Percentiles rank a stretch among this genome's conserved stretches.
Evolutionary conservation across 1,284 basidiomycete species (phyloP).

Genomic region (Moesziomyces globuligerus): DNA sequence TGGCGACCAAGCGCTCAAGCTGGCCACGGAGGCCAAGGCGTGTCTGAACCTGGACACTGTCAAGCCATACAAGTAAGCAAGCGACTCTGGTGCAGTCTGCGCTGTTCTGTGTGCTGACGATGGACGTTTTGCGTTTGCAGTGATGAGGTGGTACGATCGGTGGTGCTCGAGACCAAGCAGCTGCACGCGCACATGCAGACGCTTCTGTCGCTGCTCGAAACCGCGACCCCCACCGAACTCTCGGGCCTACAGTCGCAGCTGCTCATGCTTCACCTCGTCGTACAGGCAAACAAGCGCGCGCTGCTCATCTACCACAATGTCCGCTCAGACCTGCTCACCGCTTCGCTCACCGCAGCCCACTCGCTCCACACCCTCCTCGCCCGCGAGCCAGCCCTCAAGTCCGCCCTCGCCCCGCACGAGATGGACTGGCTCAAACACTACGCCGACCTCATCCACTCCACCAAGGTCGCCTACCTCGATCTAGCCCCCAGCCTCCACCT

Average conservation of each 20-base stretch:
- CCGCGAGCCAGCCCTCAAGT: background rate
- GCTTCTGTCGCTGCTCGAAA: slow-evolving; percentile 70
- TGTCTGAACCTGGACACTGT: slow-evolving; percentile 83
- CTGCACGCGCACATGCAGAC: slow-evolving; percentile 72
- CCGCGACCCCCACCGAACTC: slow-evolving; percentile 65
- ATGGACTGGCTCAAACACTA: slow-evolving; percentile 22
- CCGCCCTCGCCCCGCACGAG: slow-evolving; percentile 12
- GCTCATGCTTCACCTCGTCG: slow-evolving; percentile 85
- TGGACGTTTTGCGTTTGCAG: slow-evolving; percentile 26
- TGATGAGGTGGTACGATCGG: slow-evolving; percentile 82
- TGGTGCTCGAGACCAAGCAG: slow-evolving; percentile 90
- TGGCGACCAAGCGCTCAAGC: slow-evolving; percentile 84
- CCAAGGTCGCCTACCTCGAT: slow-evolving; percentile 25
- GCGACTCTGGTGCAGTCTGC: too few species aligned
- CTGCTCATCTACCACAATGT: slow-evolving; percentile 89
- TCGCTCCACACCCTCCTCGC: slow-evolving; percentile 17
- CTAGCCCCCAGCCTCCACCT: slow-evolving; percentile 8
- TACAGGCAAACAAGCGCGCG: slow-evolving; percentile 90
- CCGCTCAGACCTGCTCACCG: slow-evolving; percentile 73
- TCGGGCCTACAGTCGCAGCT: slow-evolving; percentile 74
- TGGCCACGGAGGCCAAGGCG: slow-evolving; percentile 84
- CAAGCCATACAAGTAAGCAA: slow-evolving; percentile 82
- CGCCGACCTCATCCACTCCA: slow-evolving; percentile 13
- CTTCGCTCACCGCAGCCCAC: slow-evolving; percentile 6
- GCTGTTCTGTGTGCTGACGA: too few species aligned